A percentile compares a stretch with the other conserved stretches of the same genome.
Evolutionary conservation across 306 rosid species (phyloP).

Genomic region (Rosa chinensis): DNA sequence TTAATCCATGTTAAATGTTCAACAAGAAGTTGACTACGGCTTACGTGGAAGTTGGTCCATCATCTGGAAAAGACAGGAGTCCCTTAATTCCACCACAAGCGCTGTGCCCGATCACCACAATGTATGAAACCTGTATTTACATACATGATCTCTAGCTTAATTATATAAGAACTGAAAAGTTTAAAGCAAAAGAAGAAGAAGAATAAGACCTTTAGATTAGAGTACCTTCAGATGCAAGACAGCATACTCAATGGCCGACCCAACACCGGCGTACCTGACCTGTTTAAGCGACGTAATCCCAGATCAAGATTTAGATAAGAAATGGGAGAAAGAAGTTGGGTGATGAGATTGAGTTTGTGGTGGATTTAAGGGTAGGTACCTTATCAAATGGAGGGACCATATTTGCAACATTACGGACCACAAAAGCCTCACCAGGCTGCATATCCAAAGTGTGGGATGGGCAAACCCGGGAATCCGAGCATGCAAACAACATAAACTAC

Average conservation of each 20-base stretch:
- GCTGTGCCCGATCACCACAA: conserved; percentile 79
- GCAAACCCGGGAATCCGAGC: conserved; percentile 97
- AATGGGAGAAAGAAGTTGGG: neutral
- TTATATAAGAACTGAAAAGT: neutral
- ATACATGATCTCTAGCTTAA: neutral
- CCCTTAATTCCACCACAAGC: conserved; percentile 98
- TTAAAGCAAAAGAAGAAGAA: neutral
- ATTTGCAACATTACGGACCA: conserved; percentile 94
- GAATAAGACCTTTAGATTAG: neutral
- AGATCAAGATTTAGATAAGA: neutral
- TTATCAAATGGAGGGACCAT: conserved; percentile 87
- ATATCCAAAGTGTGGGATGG: conserved; percentile 91
- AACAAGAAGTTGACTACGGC: neutral
- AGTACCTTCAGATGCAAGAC: conserved; percentile 88
- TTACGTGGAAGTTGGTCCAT: conserved; percentile 73
- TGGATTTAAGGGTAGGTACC: conserved; percentile 32
- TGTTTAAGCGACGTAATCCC: neutral
- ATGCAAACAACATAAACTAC: conserved; percentile 96
- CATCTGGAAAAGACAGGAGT: conserved; percentile 61
- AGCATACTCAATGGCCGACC: conserved; percentile 87
- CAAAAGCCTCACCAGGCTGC: conserved; percentile 99
- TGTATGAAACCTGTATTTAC: conserved; percentile 57
- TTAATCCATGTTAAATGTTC: neutral
- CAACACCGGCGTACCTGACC: conserved; percentile 57
- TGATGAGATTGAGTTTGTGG: neutral